Base-by-base conservation (phyloP, 345 rosid species). In the Populus ilicifolia region DNA sequence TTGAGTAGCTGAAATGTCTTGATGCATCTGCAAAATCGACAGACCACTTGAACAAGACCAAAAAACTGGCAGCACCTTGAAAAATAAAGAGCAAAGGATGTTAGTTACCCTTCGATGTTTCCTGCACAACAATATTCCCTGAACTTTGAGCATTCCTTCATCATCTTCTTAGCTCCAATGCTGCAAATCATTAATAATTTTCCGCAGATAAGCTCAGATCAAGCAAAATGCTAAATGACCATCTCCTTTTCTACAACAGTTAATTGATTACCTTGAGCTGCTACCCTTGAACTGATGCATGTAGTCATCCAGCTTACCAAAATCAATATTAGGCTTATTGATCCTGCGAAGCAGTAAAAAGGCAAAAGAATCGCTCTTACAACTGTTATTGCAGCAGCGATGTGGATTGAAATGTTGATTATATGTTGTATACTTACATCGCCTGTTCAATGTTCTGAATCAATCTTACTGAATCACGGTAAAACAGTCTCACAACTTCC, bases 371-470 rank as follows among this genome's bases (percentile, higher is more conserved):
- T 20, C 29, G n/a, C 61, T 52, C n/a, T 20, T 20, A 0, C 8
- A 52, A 21, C n/a, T 30, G 13, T 41, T 14, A 41, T 39, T 54
- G 7, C 33, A 36, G 14, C 20, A 1, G n/a, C 33, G 38, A 1
- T 66, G 69, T 66, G 14, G n/a, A 50, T 50, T 18, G 56, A 8
- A 54, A 21, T 0, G 25, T 54, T 54, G 62, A 8, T 8, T 2
- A 33, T 33, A 4, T 33, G 16, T 9, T 10, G 7, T 16, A 74
- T 23, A 62, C 93, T 88, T 75, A 91, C 95, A 91, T 75, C 65
- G 91, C 84, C 33, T 85, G 90, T 17, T 91, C 95, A 64, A 91
- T 88, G 80, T 67, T 88, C 35, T 85, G 89, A 76, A 91, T 85
- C 62, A 88, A 72, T 80, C 91, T 80, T 30, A 88, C 84, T 10